These are phyloP conservation scores for Ophiostoma ulmi DNA, from an alignment of 2,329 filamentous ascomycete genomes.

Conservation along the genomic window DNA sequence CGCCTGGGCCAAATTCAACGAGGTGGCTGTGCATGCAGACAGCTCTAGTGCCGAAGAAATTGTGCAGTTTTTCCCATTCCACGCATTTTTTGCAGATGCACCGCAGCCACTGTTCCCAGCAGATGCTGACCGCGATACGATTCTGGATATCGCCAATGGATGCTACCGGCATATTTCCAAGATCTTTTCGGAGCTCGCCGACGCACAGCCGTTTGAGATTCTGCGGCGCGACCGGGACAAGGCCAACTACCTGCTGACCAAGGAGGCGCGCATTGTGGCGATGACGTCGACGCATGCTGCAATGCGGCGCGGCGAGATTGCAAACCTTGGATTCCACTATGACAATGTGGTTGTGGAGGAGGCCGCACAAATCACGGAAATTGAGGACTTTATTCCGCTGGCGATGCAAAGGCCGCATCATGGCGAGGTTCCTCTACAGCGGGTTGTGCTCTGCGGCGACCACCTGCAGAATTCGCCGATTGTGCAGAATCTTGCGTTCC, in stretches of 20 bases:
- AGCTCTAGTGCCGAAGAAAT: constrained; percentile 53
- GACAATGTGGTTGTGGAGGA: constrained; percentile 99
- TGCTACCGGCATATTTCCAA: constrained; percentile 85
- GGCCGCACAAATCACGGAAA: constrained; percentile 94
- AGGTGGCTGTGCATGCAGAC: constrained; percentile 42
- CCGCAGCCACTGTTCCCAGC: constrained; percentile 78
- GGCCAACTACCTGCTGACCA: constrained; percentile 90
- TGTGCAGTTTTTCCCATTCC: constrained; percentile 76
- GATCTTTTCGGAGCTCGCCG: constrained; percentile 86
- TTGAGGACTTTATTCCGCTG: constrained; percentile 92
- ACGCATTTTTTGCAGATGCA: constrained; percentile 77
- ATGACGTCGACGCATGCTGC: constrained; percentile 99
- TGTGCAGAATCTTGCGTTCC: constrained; percentile 88
- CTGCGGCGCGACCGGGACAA: constrained; percentile 83
- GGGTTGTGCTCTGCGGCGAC: constrained; percentile 89
- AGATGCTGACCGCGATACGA: constrained; percentile 57
- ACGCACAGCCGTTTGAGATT: constrained; percentile 93
- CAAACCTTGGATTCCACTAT: constrained; percentile 88
- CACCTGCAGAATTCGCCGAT: constrained; percentile 96
- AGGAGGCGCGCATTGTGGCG: constrained; percentile 93
- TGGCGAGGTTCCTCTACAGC: constrained; percentile 70
- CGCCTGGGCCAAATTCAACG: constrained; percentile 80
- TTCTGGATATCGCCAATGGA: constrained; percentile 71
- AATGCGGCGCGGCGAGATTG: constrained; percentile 87
- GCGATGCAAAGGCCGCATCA: constrained; percentile 79